phyloP scores from a whole-genome alignment of 257 asterid genomes.

The Solanum bulbocastanum region DNA sequence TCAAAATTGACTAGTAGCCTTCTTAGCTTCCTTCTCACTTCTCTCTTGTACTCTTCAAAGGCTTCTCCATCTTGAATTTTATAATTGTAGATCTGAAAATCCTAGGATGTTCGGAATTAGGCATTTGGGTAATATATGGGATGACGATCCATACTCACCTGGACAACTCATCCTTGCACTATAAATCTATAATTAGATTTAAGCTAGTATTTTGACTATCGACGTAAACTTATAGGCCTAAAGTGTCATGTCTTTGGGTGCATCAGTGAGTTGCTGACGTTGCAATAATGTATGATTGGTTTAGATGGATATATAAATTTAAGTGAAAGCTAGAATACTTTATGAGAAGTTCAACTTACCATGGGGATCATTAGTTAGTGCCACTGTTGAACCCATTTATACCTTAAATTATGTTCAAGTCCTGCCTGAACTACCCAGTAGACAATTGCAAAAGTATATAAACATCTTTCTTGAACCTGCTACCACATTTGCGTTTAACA shows the following conservation, averaged over 20 bases:
- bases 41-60: background rate
- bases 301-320: background rate
- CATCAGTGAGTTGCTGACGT: background rate
- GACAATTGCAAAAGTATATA: background rate
- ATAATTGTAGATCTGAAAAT: background rate
- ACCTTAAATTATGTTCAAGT: background rate
- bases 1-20: background rate
- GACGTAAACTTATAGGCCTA: background rate
- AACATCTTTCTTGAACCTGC: background rate
- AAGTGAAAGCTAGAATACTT: background rate
- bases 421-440: background rate
- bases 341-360: background rate
- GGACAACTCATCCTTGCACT: background rate
- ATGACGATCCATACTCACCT: background rate
- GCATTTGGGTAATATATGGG: background rate
- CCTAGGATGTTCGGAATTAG: background rate
- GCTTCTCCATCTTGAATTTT: background rate
- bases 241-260: background rate
- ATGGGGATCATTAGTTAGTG: background rate
- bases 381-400: background rate
- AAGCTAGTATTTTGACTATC: background rate
- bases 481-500: background rate
- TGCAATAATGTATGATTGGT: background rate
- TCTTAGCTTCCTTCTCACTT: background rate
- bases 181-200: background rate